Evolutionary conservation across 306 rosid genomes (phyloP).

Genomic region (Lagenaria siceraria): DNA sequence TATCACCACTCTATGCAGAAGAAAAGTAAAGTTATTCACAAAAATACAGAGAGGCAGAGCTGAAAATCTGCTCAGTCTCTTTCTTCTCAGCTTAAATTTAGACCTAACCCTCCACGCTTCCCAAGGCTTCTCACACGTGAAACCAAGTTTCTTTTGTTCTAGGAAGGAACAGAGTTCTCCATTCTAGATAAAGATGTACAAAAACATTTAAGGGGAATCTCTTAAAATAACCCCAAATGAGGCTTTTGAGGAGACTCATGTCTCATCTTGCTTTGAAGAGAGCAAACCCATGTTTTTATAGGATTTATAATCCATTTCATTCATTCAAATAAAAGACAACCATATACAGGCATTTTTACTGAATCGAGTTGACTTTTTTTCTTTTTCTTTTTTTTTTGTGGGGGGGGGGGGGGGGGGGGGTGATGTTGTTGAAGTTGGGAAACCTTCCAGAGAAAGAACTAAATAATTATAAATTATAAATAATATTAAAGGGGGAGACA

Average conservation of each 20-base stretch:
- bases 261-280: not conserved
- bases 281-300: not conserved
- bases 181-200: not conserved
- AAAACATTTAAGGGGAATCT: not conserved
- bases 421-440: not conserved
- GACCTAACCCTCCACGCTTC: not conserved
- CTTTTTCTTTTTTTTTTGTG: too few relatives aligned
- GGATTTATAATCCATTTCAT: not conserved
- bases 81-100: constrained; percentile 6
- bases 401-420: too few relatives aligned
- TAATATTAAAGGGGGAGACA: not conserved
- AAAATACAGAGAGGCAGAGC: not conserved
- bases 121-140: constrained; percentile 27
- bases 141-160: constrained; percentile 3
- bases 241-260: not conserved
- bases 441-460: not conserved
- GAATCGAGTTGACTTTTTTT: not conserved
- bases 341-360: not conserved
- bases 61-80: not conserved
- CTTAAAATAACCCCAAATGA: not conserved
- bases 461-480: not conserved
- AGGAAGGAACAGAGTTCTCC: not conserved
- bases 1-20: not conserved
- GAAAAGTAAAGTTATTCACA: not conserved
- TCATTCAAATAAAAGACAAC: not conserved